Evolutionary conservation across 192 early-diverging fungal genomes (phyloP).

Genomic region (Lobosporangium transversale): DNA sequence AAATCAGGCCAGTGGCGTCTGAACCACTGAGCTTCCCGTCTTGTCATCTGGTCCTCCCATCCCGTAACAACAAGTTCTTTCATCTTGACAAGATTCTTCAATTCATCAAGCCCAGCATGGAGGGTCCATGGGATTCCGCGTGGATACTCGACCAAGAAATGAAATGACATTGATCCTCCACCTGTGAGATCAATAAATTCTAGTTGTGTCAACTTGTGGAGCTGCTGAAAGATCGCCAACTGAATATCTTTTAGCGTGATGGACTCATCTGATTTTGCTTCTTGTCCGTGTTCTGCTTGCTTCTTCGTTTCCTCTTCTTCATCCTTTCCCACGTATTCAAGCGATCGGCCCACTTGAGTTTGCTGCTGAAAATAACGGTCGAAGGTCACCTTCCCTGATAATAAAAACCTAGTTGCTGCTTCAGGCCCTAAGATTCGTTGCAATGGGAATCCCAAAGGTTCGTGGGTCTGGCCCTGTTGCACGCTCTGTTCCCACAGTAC

Average conservation of each 20-base stretch:
- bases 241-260: neutral
- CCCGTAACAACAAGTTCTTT: conserved; percentile 13
- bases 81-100: conserved; percentile 9
- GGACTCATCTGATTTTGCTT: neutral
- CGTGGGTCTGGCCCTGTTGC: neutral
- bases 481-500: conserved; percentile 19
- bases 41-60: conserved; percentile 33
- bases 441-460: conserved; percentile 8
- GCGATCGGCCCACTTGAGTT: no score
- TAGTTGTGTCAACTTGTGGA: conserved; percentile 4
- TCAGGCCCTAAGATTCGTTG: conserved; percentile 7
- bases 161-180: neutral
- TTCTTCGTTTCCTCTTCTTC: no score
- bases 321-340: no score
- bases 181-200: conserved; percentile 8
- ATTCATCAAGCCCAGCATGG: conserved; percentile 4
- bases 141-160: conserved; percentile 14
- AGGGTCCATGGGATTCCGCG: conserved; percentile 12
- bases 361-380: no score
- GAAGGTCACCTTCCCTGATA: neutral
- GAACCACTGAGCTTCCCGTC: conserved; percentile 18
- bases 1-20: conserved; percentile 20
- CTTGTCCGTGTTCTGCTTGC: neutral
- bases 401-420: neutral
- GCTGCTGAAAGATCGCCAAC: neutral